Base-by-base conservation (phyloP, 1,284 basidiomycete genomes). In the Trichosporon asahii region DNA sequence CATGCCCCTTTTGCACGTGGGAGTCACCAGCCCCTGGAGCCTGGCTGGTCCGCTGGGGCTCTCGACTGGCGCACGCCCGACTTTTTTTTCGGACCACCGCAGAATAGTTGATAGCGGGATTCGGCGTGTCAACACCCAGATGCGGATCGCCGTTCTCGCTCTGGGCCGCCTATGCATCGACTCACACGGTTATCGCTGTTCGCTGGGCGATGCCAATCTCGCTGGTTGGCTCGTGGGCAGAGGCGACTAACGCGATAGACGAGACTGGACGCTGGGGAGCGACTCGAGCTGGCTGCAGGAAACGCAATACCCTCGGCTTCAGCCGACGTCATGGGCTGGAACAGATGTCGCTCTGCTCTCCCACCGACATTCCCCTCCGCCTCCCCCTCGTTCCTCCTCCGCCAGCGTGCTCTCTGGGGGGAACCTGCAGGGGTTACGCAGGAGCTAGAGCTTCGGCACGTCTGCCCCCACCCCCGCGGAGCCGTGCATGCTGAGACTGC, bases 81-180 rank as follows among this genome's bases (percentile, higher is more conserved):
- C 53, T 27, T 61, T 61, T 61, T 33, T 33, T 61, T 18, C 49
- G 49, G 27, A 61, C 57, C 18, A 33, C 57, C 57, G 27, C 18
- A n/a, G 57, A 15, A 21, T 11, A 9, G 55, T 21, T 61, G 57
- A 61, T 61, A 61, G 29, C 57, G 57, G 57, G 18, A 61, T 61
- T 61, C 57, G 57, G 57, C 57, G 57, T 61, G 57, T 31, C 57
- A 29, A 31, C 18, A 21, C 18, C 27, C 27, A 61, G 27, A 33
- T 61, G 15, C 57, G 57, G 57, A n/a, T n/a, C 57, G 57, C 57
- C 57, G 57, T 61, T 15, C 57, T 61, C 57, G 57, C 57, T 61
- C 29, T 33, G 57, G 18, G n/a, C 57, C 57, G 57, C 57, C 57
- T 7, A 61, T 61, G 57, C 15, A 61, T 61, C 57, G 57, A 61